Percentiles rank a stretch among this genome's conserved stretches.
Evolutionary conservation across 2,329 filamentous ascomycete species (phyloP).

Genomic region (Plectosphaerella sp.): DNA sequence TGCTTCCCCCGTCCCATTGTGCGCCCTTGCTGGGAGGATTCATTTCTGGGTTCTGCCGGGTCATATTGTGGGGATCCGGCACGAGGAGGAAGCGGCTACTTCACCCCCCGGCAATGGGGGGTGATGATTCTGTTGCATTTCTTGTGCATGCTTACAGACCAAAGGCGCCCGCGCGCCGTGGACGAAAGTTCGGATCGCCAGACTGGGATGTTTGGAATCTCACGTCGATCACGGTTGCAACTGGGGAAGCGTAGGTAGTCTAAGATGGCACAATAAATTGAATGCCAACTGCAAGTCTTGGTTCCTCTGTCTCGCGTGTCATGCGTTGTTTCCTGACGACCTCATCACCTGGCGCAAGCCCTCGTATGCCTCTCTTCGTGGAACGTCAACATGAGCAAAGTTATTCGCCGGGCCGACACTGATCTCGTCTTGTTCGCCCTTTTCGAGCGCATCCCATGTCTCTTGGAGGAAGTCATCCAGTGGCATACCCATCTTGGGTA

Average conservation of each 20-base stretch:
- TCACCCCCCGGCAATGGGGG: neutral
- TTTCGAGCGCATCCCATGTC: conserved; percentile 35
- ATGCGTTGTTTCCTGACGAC: neutral
- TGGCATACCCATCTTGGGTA: conserved; percentile 28
- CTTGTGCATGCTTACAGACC: neutral
- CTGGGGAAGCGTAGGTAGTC: conserved; percentile 1
- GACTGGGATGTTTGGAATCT: neutral
- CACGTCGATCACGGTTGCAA: neutral
- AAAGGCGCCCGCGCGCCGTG: neutral
- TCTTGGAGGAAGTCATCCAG: conserved; percentile 37
- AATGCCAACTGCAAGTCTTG: neutral
- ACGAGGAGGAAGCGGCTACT: neutral
- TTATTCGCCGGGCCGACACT: conserved; percentile 9
- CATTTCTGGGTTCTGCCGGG: neutral
- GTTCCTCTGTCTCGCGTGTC: neutral
- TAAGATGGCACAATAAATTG: conserved; percentile 6
- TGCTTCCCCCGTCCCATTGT: neutral
- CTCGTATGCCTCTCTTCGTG: neutral
- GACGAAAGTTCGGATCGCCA: neutral
- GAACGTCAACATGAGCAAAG: conserved; percentile 5
- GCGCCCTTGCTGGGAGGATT: neutral
- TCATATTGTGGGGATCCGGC: neutral
- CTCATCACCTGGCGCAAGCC: neutral
- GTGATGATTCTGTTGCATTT: conserved; percentile 1
- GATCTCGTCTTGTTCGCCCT: conserved; percentile 31